Evolutionary conservation across 2,329 filamentous ascomycete genomes (phyloP), one percentile per base, ranked within the genome.

Genomic region (Diaporthe batatas): DNA sequence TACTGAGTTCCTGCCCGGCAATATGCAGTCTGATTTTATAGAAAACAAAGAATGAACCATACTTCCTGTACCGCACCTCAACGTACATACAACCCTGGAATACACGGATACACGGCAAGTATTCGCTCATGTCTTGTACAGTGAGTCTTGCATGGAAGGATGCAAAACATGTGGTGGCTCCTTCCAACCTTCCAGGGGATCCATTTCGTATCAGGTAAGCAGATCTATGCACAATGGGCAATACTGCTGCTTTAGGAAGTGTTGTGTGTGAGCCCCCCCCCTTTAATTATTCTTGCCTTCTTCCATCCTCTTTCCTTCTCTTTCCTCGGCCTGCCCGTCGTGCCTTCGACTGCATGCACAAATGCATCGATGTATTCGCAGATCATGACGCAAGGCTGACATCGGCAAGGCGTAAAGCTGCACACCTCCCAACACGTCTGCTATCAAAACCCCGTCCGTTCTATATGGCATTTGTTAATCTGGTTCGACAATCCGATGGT

Each of bases 311-410:
- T 47, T 25, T 6, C 7, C 16, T 14, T 23, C 36, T 14, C 11
- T 18, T 8, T 36, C 6, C 29, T 18, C 29, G 44, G 32, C 44
- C 59, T 47, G 29, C 32, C n/a, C n/a, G 32, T 53, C 47, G 62
- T 34, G 8, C 14, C 32, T 14, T 29, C 62, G 21, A 3, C 62
- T 25, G n/a, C 32, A 39, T 25, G 29, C 29, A 12, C 21, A 67
- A 1, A 4, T n/a, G n/a, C 42, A 64, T 49, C 42, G 42, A 64
- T 12, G 44, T 23, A 53, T 23, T 39, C 44, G 47, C 62, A 67
- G 47, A 67, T 53, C 62, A 67, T 67, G 62, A 67, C 29, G 62
- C 62, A 67, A 53, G 62, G 44, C 62, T 67, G 47, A 67, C 47
- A 67, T 67, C 32, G 62, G 62, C 62, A 36, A 53, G 32, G 32